phyloP scores from a whole-genome alignment of 106 monocot species.

The Dendrobium chrysotoxum region DNA sequence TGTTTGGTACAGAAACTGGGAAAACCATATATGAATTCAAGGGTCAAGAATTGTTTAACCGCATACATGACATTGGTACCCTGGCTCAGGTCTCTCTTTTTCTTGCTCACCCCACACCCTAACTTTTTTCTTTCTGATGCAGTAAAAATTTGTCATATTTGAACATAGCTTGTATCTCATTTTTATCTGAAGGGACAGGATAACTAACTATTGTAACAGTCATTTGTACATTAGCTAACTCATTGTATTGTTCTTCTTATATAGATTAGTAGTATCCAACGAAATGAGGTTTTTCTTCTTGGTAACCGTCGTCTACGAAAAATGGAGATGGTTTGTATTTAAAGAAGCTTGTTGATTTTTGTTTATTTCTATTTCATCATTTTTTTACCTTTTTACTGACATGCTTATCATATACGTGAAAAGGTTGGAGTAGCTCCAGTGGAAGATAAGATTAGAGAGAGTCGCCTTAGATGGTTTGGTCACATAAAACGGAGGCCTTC shows the following conservation, averaged over 20 bases:
- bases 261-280: conserved; percentile 85
- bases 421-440: too few relatives aligned
- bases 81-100: conserved; percentile 68
- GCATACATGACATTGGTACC: conserved; percentile 93
- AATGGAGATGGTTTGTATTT: conserved; percentile 69
- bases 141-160: neutral
- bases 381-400: neutral
- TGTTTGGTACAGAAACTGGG: conserved; percentile 63
- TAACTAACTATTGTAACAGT: neutral
- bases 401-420: too few relatives aligned
- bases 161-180: neutral
- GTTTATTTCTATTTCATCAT: neutral
- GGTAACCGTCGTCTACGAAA: conserved; percentile 82
- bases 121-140: neutral
- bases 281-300: conserved; percentile 78
- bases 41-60: conserved; percentile 82
- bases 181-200: neutral
- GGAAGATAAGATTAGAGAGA: too few relatives aligned
- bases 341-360: neutral
- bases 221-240: neutral
- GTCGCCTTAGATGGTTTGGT: too few relatives aligned
- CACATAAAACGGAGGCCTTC: too few relatives aligned
- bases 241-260: conserved; percentile 8
- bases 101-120: neutral
- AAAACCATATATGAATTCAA: conserved; percentile 73